Evolutionary conservation across 2,329 filamentous ascomycete species (phyloP).

Genomic region (Cladophialophora chaetospira): DNA sequence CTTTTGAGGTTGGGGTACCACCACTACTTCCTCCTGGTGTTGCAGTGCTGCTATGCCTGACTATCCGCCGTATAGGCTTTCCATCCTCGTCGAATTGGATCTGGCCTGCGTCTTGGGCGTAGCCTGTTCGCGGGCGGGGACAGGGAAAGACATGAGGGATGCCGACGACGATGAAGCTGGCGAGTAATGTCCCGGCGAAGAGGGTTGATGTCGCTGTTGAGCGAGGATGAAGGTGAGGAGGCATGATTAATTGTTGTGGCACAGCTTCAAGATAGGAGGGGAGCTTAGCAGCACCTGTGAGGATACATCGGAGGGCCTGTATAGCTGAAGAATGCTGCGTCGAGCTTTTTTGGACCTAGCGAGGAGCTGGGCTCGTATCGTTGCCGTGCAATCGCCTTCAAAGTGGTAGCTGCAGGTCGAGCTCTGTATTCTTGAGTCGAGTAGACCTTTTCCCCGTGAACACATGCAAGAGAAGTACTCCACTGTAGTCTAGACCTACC

Average conservation of each 20-base stretch:
- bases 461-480: too few species aligned
- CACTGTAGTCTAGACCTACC: too few species aligned
- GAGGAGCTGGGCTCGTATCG: too few species aligned
- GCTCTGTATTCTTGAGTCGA: too few species aligned
- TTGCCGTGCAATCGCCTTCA: too few species aligned
- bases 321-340: too few species aligned
- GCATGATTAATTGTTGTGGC: conserved; percentile 23
- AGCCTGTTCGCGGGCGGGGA: conserved; percentile 74
- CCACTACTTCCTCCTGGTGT: not conserved
- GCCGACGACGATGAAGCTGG: conserved; percentile 89
- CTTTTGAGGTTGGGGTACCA: not conserved
- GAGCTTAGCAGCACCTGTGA: too few species aligned
- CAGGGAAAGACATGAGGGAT: conserved; percentile 90
- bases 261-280: not conserved
- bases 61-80: conserved; percentile 41
- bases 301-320: too few species aligned
- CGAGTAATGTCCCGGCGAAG: conserved; percentile 87
- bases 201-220: conserved; percentile 91
- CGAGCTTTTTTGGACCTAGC: too few species aligned
- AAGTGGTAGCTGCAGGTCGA: too few species aligned
- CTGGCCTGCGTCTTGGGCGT: conserved; percentile 69
- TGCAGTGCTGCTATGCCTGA: conserved; percentile 29
- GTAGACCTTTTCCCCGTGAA: too few species aligned
- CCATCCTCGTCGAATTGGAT: conserved; percentile 45
- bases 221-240: conserved; percentile 81